phyloP scores from a whole-genome alignment of 192 early-diverging fungal genomes.

The Entomortierella lignicola region DNA sequence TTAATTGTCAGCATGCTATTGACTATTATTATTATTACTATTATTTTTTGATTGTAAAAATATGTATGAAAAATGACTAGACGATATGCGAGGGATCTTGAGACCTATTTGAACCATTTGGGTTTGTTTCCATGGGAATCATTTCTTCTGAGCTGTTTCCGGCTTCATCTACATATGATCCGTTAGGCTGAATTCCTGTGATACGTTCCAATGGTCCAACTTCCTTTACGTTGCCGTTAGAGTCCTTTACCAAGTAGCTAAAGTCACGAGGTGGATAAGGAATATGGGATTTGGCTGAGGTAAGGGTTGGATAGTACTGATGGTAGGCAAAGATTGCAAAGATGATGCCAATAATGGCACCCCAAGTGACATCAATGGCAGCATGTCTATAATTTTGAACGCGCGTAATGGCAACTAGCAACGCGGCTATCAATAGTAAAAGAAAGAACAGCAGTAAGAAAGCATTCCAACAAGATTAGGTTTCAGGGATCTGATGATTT shows the following conservation, averaged over 20 bases:
- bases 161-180: conserved; percentile 27
- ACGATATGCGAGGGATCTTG: not conserved
- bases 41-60: too few relatives aligned
- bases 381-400: conserved; percentile 75
- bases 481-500: too few relatives aligned
- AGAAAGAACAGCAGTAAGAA: conserved; percentile 7
- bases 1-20: too few relatives aligned
- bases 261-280: conserved; percentile 32
- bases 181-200: conserved; percentile 31
- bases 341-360: conserved; percentile 66
- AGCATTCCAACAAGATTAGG: too few relatives aligned
- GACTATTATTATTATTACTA: too few relatives aligned
- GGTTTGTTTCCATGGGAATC: not conserved
- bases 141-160: not conserved
- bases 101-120: not conserved
- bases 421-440: conserved; percentile 30
- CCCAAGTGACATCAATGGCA: conserved; percentile 73
- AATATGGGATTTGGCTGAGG: conserved; percentile 11
- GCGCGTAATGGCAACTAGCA: conserved; percentile 68
- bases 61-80: too few relatives aligned
- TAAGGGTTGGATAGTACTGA: conserved; percentile 72
- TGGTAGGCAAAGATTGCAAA: conserved; percentile 75
- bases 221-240: conserved; percentile 8
- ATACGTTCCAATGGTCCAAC: conserved; percentile 19
- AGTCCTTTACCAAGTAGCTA: conserved; percentile 25